These are phyloP conservation scores for Amanita molliuscula DNA, from an alignment of 768 basidiomycete species.

Conservation along the genomic window DNA sequence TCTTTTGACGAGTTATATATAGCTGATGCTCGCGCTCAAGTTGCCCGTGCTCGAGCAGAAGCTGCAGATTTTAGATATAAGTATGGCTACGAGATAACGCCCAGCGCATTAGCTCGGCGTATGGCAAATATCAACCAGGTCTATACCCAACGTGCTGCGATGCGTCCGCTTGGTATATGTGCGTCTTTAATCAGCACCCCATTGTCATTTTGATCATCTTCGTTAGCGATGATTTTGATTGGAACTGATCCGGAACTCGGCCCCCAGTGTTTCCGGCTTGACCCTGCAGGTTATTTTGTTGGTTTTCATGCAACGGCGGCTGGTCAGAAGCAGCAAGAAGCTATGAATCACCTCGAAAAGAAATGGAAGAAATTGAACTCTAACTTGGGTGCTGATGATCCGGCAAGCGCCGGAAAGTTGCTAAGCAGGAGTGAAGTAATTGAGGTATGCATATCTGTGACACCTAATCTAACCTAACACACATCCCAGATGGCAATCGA, in stretches of 20 bases:
- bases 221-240: conserved; percentile 87
- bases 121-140: conserved; percentile 98
- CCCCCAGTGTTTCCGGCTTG: conserved; percentile 97
- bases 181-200: conserved; percentile 16
- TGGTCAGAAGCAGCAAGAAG: conserved; percentile 96
- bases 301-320: conserved; percentile 97
- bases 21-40: conserved; percentile 90
- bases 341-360: conserved; percentile 97
- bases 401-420: conserved; percentile 62
- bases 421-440: conserved; percentile 74
- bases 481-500: conserved; percentile 77
- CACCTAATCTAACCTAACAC: neutral
- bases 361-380: conserved; percentile 93
- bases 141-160: conserved; percentile 93
- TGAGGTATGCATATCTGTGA: conserved; percentile 50
- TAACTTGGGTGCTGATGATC: conserved; percentile 70
- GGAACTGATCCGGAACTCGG: conserved; percentile 86
- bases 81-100: conserved; percentile 96
- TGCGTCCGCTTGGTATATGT: conserved; percentile 97
- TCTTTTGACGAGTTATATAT: neutral
- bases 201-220: neutral
- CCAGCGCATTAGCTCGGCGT: conserved; percentile 88
- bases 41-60: conserved; percentile 75
- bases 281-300: conserved; percentile 97
- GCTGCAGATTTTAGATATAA: conserved; percentile 93